Evolutionary conservation across 2,329 filamentous ascomycete genomes (phyloP).

Genomic region (Fusarium redolens): DNA sequence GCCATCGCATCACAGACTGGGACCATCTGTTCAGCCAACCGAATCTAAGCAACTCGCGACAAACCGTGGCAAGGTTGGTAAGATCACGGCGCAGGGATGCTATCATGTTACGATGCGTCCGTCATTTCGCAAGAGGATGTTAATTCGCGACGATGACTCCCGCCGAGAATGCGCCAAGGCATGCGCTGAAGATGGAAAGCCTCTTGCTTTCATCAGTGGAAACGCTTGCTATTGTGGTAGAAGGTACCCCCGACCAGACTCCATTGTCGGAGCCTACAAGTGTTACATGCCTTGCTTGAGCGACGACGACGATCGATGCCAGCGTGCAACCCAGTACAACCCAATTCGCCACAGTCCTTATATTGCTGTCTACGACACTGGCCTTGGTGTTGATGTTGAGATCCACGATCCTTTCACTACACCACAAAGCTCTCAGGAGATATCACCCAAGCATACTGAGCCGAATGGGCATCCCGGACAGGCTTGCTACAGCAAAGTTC

Average conservation of each 20-base stretch:
- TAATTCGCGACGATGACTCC: not conserved
- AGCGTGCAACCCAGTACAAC: not conserved
- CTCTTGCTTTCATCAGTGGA: not conserved
- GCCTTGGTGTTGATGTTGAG: accelerated
- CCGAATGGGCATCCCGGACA: not conserved
- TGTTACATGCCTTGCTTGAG: not conserved
- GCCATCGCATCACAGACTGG: not conserved
- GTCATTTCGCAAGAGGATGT: not conserved
- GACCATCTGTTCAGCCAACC: not conserved
- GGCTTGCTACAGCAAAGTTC: not conserved
- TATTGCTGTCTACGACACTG: not conserved
- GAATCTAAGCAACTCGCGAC: not conserved
- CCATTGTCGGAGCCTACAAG: not conserved
- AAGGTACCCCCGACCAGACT: not conserved
- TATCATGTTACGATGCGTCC: not conserved
- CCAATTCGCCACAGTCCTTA: not conserved
- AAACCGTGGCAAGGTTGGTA: not conserved
- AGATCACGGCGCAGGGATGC: conserved; percentile 2
- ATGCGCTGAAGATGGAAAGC: not conserved
- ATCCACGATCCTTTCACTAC: too few species aligned
- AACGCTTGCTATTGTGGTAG: not conserved
- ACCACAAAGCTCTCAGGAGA: not conserved
- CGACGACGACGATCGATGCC: not conserved
- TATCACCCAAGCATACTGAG: accelerated
- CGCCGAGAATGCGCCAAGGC: not conserved